Evolutionary conservation across 163 green algal genomes (phyloP).

Genomic region (Volvox carteri): DNA sequence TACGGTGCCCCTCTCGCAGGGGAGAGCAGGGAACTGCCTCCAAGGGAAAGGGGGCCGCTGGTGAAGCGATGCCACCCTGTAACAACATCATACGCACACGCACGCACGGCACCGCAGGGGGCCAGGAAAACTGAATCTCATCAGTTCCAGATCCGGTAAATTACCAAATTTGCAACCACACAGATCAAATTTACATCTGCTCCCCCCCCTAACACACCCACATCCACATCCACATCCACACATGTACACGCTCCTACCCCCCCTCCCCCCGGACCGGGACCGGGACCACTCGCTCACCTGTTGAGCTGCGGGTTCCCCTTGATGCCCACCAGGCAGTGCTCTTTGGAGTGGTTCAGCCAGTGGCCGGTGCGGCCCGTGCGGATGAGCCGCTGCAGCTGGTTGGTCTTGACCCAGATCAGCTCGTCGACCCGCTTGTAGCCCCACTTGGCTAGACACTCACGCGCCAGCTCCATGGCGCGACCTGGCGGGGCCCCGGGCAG

Average conservation of each 20-base stretch:
- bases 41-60: no score
- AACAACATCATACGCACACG: no score
- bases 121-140: no score
- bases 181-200: no score
- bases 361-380: conserved; percentile 82
- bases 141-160: no score
- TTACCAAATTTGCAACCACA: no score
- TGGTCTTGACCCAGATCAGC: conserved; percentile 95
- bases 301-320: conserved; percentile 83
- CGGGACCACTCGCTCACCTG: conserved; percentile 60
- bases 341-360: conserved; percentile 94
- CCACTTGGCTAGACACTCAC: conserved; percentile 89
- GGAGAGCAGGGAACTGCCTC: no score
- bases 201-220: no score
- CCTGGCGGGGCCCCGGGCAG: conserved; percentile 59
- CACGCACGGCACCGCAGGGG: no score
- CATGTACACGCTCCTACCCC: background rate
- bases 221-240: background rate
- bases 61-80: no score
- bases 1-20: no score
- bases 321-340: conserved; percentile 91
- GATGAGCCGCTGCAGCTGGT: conserved; percentile 91
- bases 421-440: conserved; percentile 92
- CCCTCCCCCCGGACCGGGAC: no score
- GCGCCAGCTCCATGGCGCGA: conserved; percentile 88